Base-by-base conservation (phyloP, 805 yeast species). In the Starmerella bacillaris region DNA sequence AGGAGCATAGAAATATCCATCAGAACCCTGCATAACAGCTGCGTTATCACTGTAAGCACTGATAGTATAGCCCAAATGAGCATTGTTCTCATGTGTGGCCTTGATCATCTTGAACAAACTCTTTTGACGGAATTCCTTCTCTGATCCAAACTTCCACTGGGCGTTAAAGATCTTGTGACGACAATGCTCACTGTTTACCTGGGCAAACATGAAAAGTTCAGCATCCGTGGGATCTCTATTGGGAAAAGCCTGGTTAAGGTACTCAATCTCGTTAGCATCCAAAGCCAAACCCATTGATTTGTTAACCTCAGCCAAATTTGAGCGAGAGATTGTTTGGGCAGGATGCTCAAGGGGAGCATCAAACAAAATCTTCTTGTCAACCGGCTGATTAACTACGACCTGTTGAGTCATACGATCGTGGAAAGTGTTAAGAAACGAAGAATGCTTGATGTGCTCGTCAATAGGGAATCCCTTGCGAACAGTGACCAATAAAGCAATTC, bases 141-240 rank as follows among this genome's bases (percentile, higher is more conserved):
- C 95, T 32, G 34, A 33, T n/a, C 30, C 30, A 44, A 89, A 79
- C 44, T 78, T 78, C 99, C 99, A 89, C 50, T 79, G 92, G 29
- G 99, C 98, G 53, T 89, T 89, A 68, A 89, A 89, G 47, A 89
- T 89, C 63, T 89, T 89, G 63, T 89, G 99, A 58, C 99, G 79
- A 65, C 99, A 89, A 63, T 89, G 99, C 61, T 89, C 99, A 18
- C 95, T 83, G 64, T 89, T 89, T 47, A 89, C 98, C 62, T 89
- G 99, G 28, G 98, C 99, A 64, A 89, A 89, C 95, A 89, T 89
- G 60, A 89, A 89, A 43, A 89, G 65, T 60, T 89, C 99, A 18
- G 83, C 96, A 57, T 89, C 98, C 21, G 96, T 86, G 36, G 98
- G 96, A 54, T 84, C 80, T 58, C 96, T 72, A 34, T 74, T 65